A percentile compares a stretch with the other conserved stretches of the same genome.
phyloP scores from a whole-genome alignment of 2,329 filamentous ascomycete genomes.

The Colletotrichum sp. region DNA sequence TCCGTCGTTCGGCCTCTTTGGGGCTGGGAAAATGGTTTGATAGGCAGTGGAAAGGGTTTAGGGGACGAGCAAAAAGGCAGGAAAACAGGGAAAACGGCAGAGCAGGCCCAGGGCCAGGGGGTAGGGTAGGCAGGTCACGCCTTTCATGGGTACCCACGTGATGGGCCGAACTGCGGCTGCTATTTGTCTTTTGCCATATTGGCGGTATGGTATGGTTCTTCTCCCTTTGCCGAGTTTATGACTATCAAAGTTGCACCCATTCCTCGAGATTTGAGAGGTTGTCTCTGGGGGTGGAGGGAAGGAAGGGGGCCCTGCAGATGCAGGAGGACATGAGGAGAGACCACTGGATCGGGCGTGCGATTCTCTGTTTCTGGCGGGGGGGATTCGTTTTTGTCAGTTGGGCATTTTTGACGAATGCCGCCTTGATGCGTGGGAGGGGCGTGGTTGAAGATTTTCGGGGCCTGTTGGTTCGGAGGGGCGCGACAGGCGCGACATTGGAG shows the following conservation, averaged over 20 bases:
- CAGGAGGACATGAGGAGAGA: background rate
- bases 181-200: background rate
- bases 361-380: background rate
- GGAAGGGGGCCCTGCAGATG: background rate
- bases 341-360: conserved; percentile 13
- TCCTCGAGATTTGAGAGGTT: background rate
- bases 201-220: background rate
- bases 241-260: background rate
- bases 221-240: background rate
- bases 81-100: background rate
- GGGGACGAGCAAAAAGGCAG: background rate
- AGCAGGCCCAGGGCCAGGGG: background rate
- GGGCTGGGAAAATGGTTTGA: background rate
- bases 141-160: conserved; percentile 11
- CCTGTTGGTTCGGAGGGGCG: conserved; percentile 5
- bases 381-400: background rate
- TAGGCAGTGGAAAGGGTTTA: background rate
- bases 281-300: background rate
- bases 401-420: background rate
- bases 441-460: background rate
- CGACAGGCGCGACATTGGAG: background rate
- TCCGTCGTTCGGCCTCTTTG: background rate
- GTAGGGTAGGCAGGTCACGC: background rate
- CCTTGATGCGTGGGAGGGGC: background rate
- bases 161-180: conserved; percentile 6